phyloP scores from a whole-genome alignment of 2,329 filamentous ascomycete genomes.

The Blumeria hordei region DNA sequence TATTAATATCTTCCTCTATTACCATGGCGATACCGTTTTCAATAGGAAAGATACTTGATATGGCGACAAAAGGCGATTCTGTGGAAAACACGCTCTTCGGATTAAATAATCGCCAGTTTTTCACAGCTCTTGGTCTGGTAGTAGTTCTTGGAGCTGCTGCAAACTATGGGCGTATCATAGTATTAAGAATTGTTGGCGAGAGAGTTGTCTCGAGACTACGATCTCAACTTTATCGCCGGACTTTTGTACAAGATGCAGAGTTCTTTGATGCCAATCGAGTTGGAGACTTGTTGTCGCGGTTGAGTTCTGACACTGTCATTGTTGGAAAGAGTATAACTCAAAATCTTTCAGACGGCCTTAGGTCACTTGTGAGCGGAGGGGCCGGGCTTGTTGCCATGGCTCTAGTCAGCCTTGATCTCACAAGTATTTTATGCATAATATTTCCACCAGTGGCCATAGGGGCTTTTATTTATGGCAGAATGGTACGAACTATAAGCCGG shows the following conservation, averaged over 20 bases:
- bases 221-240: conserved; percentile 72
- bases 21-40: conserved; percentile 95
- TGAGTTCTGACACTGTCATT: conserved; percentile 91
- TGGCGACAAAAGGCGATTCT: conserved; percentile 49
- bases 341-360: conserved; percentile 86
- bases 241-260: conserved; percentile 91
- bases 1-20: conserved; percentile 73
- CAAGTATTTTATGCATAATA: conserved; percentile 63
- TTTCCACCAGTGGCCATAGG: conserved; percentile 78
- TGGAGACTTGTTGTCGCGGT: conserved; percentile 81
- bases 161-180: conserved; percentile 84
- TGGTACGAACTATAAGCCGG: conserved; percentile 71
- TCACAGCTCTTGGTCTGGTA: conserved; percentile 50
- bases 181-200: conserved; percentile 84
- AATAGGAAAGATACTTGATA: conserved; percentile 84
- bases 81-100: conserved; percentile 57
- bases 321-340: conserved; percentile 97
- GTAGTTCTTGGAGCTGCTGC: conserved; percentile 65
- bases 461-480: conserved; percentile 75
- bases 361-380: conserved; percentile 68
- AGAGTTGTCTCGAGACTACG: conserved; percentile 76
- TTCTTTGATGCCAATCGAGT: conserved; percentile 98
- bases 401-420: conserved; percentile 82
- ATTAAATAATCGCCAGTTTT: conserved; percentile 68
- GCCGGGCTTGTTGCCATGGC: conserved; percentile 85